Percentiles rank a stretch among this genome's conserved stretches.
These are phyloP conservation scores for Lactuca sativa DNA, from an alignment of 129 eudicot species.

Conservation along the genomic window DNA sequence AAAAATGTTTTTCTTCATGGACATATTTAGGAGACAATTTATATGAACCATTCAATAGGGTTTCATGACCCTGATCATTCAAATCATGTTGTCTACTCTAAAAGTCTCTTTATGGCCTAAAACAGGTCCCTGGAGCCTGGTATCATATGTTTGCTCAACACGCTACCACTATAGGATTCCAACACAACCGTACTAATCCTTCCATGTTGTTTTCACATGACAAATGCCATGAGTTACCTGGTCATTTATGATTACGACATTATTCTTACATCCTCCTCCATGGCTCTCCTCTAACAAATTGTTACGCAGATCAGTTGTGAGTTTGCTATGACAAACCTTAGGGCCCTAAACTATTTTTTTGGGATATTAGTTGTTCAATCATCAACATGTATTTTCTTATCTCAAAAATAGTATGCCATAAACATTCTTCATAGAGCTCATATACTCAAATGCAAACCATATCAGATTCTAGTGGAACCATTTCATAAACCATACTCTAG, in stretches of 20 bases:
- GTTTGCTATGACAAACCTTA: background rate
- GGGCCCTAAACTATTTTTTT: background rate
- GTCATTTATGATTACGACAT: background rate
- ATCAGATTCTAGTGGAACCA: background rate
- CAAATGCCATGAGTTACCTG: too few relatives aligned
- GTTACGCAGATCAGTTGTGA: background rate
- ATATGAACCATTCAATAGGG: background rate
- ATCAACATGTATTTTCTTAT: too few relatives aligned
- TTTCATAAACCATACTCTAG: background rate
- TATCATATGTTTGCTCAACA: background rate
- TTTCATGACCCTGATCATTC: background rate
- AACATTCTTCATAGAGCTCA: background rate
- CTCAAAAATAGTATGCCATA: background rate
- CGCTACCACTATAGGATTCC: background rate
- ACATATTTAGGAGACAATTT: constrained; percentile 20
- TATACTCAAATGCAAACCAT: background rate
- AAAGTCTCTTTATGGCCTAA: background rate
- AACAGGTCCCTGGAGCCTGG: background rate
- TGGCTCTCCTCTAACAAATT: background rate
- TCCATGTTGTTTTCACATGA: background rate
- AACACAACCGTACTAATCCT: too few relatives aligned
- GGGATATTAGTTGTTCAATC: background rate
- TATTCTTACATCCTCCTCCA: background rate
- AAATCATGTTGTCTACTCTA: background rate
- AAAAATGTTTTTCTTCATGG: constrained; percentile 31